Evolutionary conservation across 441 rosid genomes (phyloP).

Genomic region (Macaranga tanarius): DNA sequence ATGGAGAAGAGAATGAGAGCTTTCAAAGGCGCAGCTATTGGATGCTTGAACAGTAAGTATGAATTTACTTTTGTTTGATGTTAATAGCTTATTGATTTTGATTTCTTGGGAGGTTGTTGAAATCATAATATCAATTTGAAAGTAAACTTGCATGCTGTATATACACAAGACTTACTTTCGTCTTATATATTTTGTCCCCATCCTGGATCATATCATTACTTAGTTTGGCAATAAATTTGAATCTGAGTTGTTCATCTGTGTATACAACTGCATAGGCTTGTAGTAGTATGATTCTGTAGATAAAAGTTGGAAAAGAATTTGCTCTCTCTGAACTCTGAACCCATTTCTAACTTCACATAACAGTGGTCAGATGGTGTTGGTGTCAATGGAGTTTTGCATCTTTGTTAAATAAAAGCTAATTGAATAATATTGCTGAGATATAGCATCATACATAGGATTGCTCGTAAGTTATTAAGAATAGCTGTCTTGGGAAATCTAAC

Average conservation of each 20-base stretch:
- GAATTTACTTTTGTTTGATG: neutral
- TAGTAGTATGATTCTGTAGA: neutral
- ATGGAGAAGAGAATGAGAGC: conserved; percentile 82
- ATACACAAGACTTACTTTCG: neutral
- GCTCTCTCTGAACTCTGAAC: too few relatives aligned
- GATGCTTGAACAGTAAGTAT: conserved; percentile 96
- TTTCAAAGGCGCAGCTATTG: conserved; percentile 97
- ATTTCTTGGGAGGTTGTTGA: neutral
- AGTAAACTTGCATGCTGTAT: neutral
- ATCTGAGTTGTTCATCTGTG: neutral
- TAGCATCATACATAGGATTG: neutral
- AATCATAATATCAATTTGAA: neutral
- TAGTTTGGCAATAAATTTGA: neutral
- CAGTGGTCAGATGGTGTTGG: neutral
- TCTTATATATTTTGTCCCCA: neutral
- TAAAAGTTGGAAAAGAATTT: neutral
- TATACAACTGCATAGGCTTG: neutral
- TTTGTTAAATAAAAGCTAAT: neutral
- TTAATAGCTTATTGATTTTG: neutral
- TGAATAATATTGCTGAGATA: too few relatives aligned
- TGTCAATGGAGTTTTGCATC: neutral
- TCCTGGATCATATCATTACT: neutral
- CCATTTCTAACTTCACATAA: neutral
- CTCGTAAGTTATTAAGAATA: neutral
- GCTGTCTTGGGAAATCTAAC: neutral